Evolutionary conservation across 345 rosid species (phyloP).

Genomic region (Mercurialis annua): DNA sequence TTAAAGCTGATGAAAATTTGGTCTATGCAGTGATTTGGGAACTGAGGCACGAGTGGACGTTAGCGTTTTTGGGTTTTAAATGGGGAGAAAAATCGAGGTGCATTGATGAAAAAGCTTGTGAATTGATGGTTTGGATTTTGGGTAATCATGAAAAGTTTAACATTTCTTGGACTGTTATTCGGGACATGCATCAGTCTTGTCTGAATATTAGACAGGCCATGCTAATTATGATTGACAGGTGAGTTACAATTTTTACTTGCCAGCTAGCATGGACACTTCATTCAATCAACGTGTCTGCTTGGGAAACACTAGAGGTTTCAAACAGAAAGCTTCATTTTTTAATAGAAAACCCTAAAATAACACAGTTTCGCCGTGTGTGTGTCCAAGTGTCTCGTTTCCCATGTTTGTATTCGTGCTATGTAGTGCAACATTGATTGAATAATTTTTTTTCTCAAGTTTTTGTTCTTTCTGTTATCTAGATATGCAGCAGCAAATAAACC

Average conservation of each 20-base stretch:
- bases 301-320: no score
- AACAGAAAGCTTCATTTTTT: no score
- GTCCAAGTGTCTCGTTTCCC: no score
- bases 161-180: conserved; percentile 76
- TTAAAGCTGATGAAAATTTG: conserved; percentile 36
- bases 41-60: conserved; percentile 59
- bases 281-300: no score
- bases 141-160: conserved; percentile 69
- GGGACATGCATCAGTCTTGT: conserved; percentile 51
- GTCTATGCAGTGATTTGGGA: conserved; percentile 60
- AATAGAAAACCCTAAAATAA: no score
- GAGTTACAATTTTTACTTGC: conserved; percentile 11
- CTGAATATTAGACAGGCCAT: conserved; percentile 52
- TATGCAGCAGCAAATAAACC: conserved; percentile 78
- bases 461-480: conserved; percentile 31
- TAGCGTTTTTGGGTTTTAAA: conserved; percentile 68
- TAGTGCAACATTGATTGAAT: not conserved
- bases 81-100: conserved; percentile 64
- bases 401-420: no score
- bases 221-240: conserved; percentile 90
- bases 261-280: not conserved
- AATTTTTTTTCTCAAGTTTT: not conserved
- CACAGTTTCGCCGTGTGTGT: no score
- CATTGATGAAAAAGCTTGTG: conserved; percentile 45
- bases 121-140: conserved; percentile 64